Base-by-base conservation (phyloP, 2,329 filamentous ascomycete species). In the Tolypocladium cylindrosporum region DNA sequence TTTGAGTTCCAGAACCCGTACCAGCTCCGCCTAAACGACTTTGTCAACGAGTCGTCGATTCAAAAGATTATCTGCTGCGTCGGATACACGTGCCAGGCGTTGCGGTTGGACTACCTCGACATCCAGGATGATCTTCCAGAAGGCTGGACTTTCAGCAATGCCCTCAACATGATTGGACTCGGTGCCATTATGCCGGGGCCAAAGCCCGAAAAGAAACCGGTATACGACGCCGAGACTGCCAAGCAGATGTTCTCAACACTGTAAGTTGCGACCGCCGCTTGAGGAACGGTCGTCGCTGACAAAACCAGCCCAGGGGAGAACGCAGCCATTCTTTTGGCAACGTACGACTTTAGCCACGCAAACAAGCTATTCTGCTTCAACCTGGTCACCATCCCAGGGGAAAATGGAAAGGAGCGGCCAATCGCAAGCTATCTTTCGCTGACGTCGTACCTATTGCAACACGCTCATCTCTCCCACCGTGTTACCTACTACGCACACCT, bases 1-100 rank as follows among this genome's bases (percentile, higher is more conserved):
- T 99, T 99, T 68, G 94, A 99, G 72, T 93, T 95, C 58, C 92
- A 96, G 70, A 99, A 99, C 65, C 93, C 93, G 0, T 99, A 99
- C 67, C 88, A 94, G 66, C 77, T 95, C 61, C 89, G 93, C 36
- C 81, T 99, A 19, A 91, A 93, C 66, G 92, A 97, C 71, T 97
- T 97, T 72, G 91, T 97, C 66, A 96, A 99, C 68, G 92, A 97
- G 68, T 77, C 81, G 0, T 88, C 89, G 2, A 97, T 97, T 66
- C 83, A 87, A 60, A 90, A 90, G 67, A 89, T 96, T 62, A 85
- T 96, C 51, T 78, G 79, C 55, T 88, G 88, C 58, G 83, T 96
- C 27, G 91, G 91, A 2, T 76, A 82, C 58, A 86, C 88, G 0
- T 96, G 89, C 66, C 78, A 80, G 55, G 75, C 74, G 7, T 71